Conservation (phyloP, 352 stramenopile genomes). For the Lagenidium giganteum region DNA sequence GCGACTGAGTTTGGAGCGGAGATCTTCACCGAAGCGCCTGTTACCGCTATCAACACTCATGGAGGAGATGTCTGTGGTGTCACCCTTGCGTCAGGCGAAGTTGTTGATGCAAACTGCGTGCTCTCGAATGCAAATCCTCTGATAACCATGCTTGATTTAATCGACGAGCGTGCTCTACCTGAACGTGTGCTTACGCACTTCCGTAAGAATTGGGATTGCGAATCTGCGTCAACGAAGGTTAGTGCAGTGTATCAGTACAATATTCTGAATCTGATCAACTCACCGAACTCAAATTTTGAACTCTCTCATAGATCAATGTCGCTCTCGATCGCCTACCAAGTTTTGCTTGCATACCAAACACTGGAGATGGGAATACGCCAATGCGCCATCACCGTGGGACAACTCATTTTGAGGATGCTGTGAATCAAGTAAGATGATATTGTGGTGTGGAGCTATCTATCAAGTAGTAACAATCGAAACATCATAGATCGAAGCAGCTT, state of each 20-base stretch:
- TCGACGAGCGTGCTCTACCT: slow-evolving; percentile 48
- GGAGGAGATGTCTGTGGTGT: slow-evolving; percentile 51
- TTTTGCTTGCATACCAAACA: slow-evolving; percentile 77
- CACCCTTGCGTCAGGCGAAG: slow-evolving; percentile 41
- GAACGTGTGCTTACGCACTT: slow-evolving; percentile 64
- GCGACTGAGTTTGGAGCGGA: slow-evolving; percentile 59
- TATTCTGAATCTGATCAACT: neutral
- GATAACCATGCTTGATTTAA: slow-evolving; percentile 81
- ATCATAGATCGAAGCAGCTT: slow-evolving; percentile 81
- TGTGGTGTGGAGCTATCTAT: neutral
- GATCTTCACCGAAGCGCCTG: slow-evolving; percentile 61
- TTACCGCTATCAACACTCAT: slow-evolving; percentile 57
- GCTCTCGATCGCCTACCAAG: slow-evolving; percentile 79
- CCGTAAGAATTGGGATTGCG: slow-evolving; percentile 72
- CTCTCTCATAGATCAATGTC: slow-evolving; percentile 77
- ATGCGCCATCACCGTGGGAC: slow-evolving; percentile 85
- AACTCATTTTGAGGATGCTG: slow-evolving; percentile 85
- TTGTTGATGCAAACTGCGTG: slow-evolving; percentile 49
- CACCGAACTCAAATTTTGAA: neutral
- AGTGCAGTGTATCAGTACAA: no score
- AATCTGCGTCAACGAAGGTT: slow-evolving; percentile 78
- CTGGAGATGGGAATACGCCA: slow-evolving; percentile 37
- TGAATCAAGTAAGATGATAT: slow-evolving; percentile 38
- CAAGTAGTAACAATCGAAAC: neutral
- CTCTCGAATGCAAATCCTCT: slow-evolving; percentile 81